Percentiles rank a stretch among this genome's conserved stretches.
Evolutionary conservation across 441 rosid species (phyloP).

Genomic region (Erodium moschatum): DNA sequence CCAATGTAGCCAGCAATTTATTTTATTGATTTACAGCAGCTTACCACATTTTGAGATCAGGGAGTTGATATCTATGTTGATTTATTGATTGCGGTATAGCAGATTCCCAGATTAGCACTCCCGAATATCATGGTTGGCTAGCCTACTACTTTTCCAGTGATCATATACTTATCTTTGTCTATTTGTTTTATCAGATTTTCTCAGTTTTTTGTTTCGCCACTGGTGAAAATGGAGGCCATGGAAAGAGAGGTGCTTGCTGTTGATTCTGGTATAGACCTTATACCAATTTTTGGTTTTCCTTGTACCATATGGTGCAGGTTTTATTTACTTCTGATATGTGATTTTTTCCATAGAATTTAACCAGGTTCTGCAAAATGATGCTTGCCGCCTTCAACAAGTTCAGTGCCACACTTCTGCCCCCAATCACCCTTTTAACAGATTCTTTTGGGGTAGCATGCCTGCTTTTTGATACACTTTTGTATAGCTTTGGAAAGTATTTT

Average conservation of each 20-base stretch:
- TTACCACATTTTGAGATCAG: background rate
- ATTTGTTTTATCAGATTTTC: conserved; percentile 64
- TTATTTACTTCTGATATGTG: background rate
- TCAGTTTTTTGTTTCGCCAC: conserved; percentile 92
- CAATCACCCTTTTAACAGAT: conserved; percentile 70
- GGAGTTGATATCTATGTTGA: background rate
- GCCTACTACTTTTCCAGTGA: conserved; percentile 10
- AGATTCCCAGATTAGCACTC: background rate
- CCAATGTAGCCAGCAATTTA: background rate
- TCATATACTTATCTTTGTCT: conserved; percentile 16
- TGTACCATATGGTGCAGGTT: background rate
- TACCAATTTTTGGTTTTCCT: background rate
- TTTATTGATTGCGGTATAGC: background rate
- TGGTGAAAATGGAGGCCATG: conserved; percentile 86
- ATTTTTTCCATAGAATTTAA: conserved; percentile 55
- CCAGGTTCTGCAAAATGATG: conserved; percentile 88
- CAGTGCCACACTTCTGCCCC: conserved; percentile 72
- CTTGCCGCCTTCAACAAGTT: conserved; percentile 83
- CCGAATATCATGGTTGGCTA: background rate
- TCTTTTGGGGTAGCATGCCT: conserved; percentile 71
- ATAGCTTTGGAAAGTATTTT: conserved; percentile 16
- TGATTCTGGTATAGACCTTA: conserved; percentile 62
- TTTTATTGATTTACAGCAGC: background rate
- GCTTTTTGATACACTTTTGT: conserved; percentile 17
- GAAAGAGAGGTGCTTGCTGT: conserved; percentile 93